Conservation (phyloP, 1,284 basidiomycete species). For the Puccinia novopanici region DNA sequence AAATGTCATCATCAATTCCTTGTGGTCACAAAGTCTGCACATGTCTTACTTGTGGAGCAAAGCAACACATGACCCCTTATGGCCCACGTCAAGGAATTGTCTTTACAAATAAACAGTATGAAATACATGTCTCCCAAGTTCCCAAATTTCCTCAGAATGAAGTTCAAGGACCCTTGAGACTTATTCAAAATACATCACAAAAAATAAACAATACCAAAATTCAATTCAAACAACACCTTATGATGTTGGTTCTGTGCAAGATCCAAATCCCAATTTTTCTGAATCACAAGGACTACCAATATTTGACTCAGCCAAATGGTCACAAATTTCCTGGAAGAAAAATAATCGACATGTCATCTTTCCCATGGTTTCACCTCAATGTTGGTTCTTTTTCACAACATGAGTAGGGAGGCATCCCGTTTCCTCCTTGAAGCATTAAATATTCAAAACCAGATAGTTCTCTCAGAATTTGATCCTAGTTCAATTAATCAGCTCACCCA, state of each 20-base stretch:
- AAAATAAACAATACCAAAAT: neutral
- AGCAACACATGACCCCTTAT: too few species aligned
- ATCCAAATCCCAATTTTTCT: neutral
- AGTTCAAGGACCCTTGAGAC: neutral
- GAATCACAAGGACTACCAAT: neutral
- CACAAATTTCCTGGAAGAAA: constrained; percentile 5
- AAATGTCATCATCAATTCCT: neutral
- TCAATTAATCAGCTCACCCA: constrained; percentile 1
- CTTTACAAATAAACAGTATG: too few species aligned
- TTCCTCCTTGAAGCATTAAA: constrained; percentile 20
- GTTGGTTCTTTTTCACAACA: constrained; percentile 3
- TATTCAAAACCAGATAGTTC: neutral
- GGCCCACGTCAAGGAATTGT: too few species aligned
- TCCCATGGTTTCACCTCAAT: constrained; percentile 14
- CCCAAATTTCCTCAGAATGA: neutral
- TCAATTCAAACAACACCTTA: neutral
- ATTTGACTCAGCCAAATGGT: constrained; percentile 7
- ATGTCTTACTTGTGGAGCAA: too few species aligned
- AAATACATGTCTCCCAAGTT: too few species aligned
- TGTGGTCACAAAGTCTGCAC: too few species aligned
- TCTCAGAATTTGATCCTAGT: constrained; percentile 4
- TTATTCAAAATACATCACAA: neutral
- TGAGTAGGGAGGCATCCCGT: constrained; percentile 7
- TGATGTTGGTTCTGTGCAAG: neutral
- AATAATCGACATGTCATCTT: constrained; percentile 8